Evolutionary conservation across 352 stramenopile species (phyloP).

Genomic region (Hyaloperonospora arabidopsidis): DNA sequence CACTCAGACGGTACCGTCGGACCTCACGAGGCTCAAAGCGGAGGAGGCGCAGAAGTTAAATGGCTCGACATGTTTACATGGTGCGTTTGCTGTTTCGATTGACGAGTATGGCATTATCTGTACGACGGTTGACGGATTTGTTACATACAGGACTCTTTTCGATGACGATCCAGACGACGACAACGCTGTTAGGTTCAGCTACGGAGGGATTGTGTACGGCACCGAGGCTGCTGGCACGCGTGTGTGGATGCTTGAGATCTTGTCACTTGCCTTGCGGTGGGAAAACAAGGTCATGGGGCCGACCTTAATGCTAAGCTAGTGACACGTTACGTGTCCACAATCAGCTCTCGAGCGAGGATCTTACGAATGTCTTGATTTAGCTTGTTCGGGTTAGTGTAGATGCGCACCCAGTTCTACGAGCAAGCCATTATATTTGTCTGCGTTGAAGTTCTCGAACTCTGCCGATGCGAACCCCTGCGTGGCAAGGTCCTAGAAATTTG

Average conservation of each 20-base stretch:
- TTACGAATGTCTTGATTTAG: too few relatives aligned
- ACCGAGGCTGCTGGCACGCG: conserved; percentile 32
- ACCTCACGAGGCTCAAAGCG: conserved; percentile 3
- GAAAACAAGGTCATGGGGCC: conserved; percentile 43
- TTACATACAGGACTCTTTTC: conserved; percentile 34
- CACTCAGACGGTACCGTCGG: conserved; percentile 2
- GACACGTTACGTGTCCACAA: background rate
- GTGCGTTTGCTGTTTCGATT: conserved; percentile 15
- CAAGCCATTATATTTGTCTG: too few relatives aligned
- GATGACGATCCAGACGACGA: conserved; percentile 25
- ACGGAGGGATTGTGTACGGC: conserved; percentile 41
- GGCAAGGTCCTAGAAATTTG: too few relatives aligned
- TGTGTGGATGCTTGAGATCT: conserved; percentile 60
- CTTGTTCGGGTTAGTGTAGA: too few relatives aligned
- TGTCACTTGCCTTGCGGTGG: conserved; percentile 53
- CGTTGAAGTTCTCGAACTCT: too few relatives aligned
- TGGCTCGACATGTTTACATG: conserved; percentile 64
- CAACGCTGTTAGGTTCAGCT: conserved; percentile 36
- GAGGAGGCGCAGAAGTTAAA: conserved; percentile 10
- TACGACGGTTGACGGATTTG: conserved; percentile 2
- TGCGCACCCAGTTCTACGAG: too few relatives aligned
- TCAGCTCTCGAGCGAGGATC: too few relatives aligned
- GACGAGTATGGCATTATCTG: background rate
- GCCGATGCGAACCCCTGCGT: too few relatives aligned
- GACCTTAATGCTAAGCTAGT: conserved; percentile 23